phyloP scores from a whole-genome alignment of 352 stramenopile genomes.

The Pythium pyrilobum region DNA sequence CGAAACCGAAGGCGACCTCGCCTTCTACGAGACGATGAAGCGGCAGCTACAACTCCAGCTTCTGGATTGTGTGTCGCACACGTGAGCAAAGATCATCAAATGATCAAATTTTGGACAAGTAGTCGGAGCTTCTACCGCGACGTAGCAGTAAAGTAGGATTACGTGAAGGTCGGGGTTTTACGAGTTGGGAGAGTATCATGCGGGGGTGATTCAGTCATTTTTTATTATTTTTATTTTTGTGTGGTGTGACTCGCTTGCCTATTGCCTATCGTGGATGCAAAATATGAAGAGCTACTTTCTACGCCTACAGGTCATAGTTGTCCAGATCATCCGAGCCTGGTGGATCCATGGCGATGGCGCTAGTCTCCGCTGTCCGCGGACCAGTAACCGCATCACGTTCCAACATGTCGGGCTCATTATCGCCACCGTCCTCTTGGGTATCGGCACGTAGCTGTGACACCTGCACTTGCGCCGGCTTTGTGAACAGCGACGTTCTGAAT shows the following conservation, averaged over 20 bases:
- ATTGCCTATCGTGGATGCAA: not conserved
- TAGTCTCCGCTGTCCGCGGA: too few species aligned
- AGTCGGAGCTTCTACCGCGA: too few species aligned
- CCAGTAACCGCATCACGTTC: too few species aligned
- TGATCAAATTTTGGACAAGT: too few species aligned
- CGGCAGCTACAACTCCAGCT: slow-evolving; percentile 4
- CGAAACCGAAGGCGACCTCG: not conserved
- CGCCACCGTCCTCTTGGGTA: not conserved
- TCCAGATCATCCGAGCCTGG: not conserved
- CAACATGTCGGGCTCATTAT: not conserved
- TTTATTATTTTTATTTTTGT: too few species aligned
- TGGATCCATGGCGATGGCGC: not conserved
- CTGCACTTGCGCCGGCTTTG: not conserved
- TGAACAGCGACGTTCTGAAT: slow-evolving; percentile 5
- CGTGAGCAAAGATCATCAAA: not conserved
- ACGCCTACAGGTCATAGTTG: slow-evolving; percentile 3
- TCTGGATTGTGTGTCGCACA: slow-evolving; percentile 8
- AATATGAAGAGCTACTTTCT: not conserved
- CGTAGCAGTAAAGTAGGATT: not conserved
- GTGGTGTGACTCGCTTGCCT: not conserved
- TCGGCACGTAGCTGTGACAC: not conserved
- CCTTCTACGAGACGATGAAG: slow-evolving; percentile 14
- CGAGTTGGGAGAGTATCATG: not conserved
- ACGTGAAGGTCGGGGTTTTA: not conserved
- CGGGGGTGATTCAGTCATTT: too few species aligned